Conservation (phyloP, 805 yeast genomes). For the Ogataea polymorpha region DNA sequence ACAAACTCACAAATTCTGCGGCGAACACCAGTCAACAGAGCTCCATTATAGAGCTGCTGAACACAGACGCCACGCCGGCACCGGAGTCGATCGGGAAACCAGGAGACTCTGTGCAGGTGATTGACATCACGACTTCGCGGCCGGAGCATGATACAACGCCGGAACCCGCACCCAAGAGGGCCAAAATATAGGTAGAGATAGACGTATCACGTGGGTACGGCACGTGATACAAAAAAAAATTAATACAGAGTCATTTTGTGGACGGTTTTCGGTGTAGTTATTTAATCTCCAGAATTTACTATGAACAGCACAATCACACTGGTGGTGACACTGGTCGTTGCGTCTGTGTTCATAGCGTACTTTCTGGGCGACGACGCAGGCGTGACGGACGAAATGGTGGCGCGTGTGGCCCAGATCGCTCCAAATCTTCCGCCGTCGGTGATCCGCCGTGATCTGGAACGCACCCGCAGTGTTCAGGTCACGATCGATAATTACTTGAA, state of each 20-base stretch:
- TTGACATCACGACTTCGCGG: slow-evolving; percentile 7
- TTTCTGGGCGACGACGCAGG: slow-evolving; percentile 19
- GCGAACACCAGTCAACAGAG: neutral
- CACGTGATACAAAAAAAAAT: neutral
- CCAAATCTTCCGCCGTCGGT: slow-evolving; percentile 69
- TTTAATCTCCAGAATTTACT: slow-evolving; percentile 2
- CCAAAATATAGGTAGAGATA: neutral
- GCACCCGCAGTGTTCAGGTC: slow-evolving; percentile 75
- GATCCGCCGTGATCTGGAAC: slow-evolving; percentile 68
- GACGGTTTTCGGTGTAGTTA: neutral
- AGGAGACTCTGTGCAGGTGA: slow-evolving; percentile 7
- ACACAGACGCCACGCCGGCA: neutral
- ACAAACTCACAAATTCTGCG: too few species aligned
- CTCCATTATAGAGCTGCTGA: slow-evolving; percentile 1
- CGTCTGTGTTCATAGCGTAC: slow-evolving; percentile 64
- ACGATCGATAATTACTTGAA: slow-evolving; percentile 73
- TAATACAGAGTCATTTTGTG: neutral
- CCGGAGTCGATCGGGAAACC: slow-evolving; percentile 5
- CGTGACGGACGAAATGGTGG: slow-evolving; percentile 73
- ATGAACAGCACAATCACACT: slow-evolving; percentile 46
- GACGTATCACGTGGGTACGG: too few species aligned
- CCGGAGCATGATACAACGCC: neutral
- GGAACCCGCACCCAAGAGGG: slow-evolving; percentile 2
- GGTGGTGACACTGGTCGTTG: slow-evolving; percentile 45
- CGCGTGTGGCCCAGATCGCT: slow-evolving; percentile 78